phyloP scores from a whole-genome alignment of 176 grass and related monocot genomes.

The Lolium multiflorum region DNA sequence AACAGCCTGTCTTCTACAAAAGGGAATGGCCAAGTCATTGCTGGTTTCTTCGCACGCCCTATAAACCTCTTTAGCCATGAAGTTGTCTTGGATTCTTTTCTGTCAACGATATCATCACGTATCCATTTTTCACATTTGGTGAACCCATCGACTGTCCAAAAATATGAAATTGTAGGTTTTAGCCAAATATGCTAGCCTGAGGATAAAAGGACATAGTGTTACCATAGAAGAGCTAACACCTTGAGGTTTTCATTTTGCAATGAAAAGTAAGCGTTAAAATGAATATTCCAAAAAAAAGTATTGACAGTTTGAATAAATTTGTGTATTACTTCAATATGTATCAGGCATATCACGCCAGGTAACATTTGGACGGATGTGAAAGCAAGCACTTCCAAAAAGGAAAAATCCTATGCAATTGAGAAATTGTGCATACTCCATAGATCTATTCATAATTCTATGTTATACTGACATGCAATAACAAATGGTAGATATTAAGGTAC shows the following conservation, averaged over 20 bases:
- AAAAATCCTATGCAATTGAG: background rate
- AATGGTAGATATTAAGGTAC: background rate
- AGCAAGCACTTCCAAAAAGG: background rate
- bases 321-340: background rate
- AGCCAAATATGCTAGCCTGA: slow-evolving; percentile 58
- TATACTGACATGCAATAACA: background rate
- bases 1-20: slow-evolving; percentile 92
- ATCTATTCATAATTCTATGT: background rate
- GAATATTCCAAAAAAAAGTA: slow-evolving; percentile 17
- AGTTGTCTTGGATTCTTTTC: slow-evolving; percentile 91
- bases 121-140: slow-evolving; percentile 99
- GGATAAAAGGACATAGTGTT: slow-evolving; percentile 37
- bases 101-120: slow-evolving; percentile 71
- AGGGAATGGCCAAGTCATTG: slow-evolving; percentile 92
- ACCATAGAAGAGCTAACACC: slow-evolving; percentile 10
- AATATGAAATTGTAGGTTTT: slow-evolving; percentile 50
- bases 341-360: background rate
- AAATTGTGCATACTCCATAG: background rate
- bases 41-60: slow-evolving; percentile 96
- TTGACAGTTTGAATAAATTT: background rate
- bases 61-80: slow-evolving; percentile 98
- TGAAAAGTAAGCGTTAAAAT: slow-evolving; percentile 2
- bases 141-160: slow-evolving; percentile 91
- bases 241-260: slow-evolving; percentile 17
- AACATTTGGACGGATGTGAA: background rate